These are phyloP conservation scores for Aspergillus indologenus DNA, from an alignment of 495 filamentous ascomycete species.

Conservation along the genomic window DNA sequence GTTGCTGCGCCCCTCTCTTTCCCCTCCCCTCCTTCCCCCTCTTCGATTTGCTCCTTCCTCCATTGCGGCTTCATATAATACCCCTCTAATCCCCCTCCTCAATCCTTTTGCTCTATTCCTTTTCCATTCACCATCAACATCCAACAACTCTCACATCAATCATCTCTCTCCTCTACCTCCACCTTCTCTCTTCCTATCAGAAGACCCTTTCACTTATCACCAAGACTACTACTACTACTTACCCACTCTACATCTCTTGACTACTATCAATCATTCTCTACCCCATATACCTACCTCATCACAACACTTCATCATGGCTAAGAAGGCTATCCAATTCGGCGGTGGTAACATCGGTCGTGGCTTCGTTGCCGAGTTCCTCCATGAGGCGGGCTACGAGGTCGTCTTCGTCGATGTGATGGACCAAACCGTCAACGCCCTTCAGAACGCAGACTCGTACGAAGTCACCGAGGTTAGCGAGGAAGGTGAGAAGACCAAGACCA, in stretches of 20 bases:
- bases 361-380: slow-evolving; percentile 72
- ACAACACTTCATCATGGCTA: slow-evolving; percentile 49
- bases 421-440: slow-evolving; percentile 68
- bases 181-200: slow-evolving; percentile 6
- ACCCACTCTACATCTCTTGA: slow-evolving; percentile 2
- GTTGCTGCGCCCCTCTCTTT: not conserved
- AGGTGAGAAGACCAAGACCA: slow-evolving; percentile 74
- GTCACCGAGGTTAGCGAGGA: slow-evolving; percentile 91
- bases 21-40: not conserved
- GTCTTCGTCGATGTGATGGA: slow-evolving; percentile 94
- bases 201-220: too few species aligned
- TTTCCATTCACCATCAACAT: not conserved
- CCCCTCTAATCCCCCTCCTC: slow-evolving; percentile 4
- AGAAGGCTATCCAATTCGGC: slow-evolving; percentile 90
- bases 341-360: slow-evolving; percentile 85
- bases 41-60: not conserved
- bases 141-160: not conserved
- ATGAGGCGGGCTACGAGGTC: slow-evolving; percentile 76
- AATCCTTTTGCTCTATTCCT: not conserved
- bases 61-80: not conserved
- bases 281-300: slow-evolving; percentile 5
- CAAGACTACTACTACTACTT: not conserved
- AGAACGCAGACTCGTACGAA: slow-evolving; percentile 71
- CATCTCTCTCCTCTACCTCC: slow-evolving; percentile 8
- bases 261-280: slow-evolving; percentile 9